Percentiles rank a stretch among this genome's conserved stretches.
Conservation (phyloP, 352 stramenopile species). For the Pythium brachiatum region DNA sequence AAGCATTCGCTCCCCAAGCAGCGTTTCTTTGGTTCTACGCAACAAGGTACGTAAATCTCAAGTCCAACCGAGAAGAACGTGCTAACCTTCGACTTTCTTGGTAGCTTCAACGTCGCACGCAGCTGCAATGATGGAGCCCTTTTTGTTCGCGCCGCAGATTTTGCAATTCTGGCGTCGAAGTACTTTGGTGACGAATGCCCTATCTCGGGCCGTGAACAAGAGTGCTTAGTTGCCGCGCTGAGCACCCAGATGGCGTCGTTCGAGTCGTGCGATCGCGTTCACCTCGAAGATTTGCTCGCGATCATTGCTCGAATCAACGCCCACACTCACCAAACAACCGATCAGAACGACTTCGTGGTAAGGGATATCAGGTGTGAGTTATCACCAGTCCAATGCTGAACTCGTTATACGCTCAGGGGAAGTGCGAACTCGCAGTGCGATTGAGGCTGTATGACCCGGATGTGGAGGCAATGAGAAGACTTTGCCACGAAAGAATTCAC, state of each 20-base stretch:
- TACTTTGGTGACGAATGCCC: constrained; percentile 38
- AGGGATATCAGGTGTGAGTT: not conserved
- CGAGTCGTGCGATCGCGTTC: constrained; percentile 37
- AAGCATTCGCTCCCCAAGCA: constrained; percentile 34
- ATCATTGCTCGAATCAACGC: constrained; percentile 42
- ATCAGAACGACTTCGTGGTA: constrained; percentile 39
- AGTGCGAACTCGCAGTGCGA: constrained; percentile 50
- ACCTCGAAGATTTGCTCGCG: constrained; percentile 38
- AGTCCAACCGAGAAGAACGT: not conserved
- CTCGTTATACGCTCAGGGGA: constrained; percentile 28
- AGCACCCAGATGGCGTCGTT: constrained; percentile 52
- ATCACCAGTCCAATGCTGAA: not conserved
- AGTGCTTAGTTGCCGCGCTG: constrained; percentile 61
- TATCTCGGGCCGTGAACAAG: constrained; percentile 31
- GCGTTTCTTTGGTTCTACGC: constrained; percentile 78
- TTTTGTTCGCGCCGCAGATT: constrained; percentile 60
- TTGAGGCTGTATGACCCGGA: constrained; percentile 59
- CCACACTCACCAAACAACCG: constrained; percentile 12
- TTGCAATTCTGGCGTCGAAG: constrained; percentile 43
- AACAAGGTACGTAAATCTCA: constrained; percentile 46
- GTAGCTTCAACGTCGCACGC: constrained; percentile 72
- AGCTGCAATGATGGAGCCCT: constrained; percentile 41
- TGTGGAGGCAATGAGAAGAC: constrained; percentile 41
- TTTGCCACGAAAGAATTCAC: constrained; percentile 45
- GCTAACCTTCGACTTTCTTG: not conserved